Base-by-base conservation (phyloP, 805 yeast species). In the Lachancea sp. region DNA sequence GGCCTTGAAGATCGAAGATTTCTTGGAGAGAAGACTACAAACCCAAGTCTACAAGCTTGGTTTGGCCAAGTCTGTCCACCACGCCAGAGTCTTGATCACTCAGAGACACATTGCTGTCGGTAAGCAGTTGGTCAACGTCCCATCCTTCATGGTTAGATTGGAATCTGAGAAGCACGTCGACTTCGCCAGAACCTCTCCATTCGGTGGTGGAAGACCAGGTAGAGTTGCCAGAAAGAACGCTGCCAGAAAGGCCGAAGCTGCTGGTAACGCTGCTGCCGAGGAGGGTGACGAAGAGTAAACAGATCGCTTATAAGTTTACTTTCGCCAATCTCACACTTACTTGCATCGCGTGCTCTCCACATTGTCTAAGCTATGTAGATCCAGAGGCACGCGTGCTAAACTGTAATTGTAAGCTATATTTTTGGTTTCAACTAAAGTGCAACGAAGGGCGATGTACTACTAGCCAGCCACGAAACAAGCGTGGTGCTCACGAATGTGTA, bases 121-220 rank as follows among this genome's bases (percentile, higher is more conserved):
- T 78, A 93, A 95, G 85, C 99, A 93, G 80, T 81, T 89, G 65
- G 99, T 93, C 75, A 86, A 81, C 80, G 85, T 93, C 63, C 98
- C 99, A 75, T 91, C 98, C 60, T 93, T 93, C 91, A 85, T 90
- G 84, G 99, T 93, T 59, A 95, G 99, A 82, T 85, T 93, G 72
- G 99, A 93, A 80, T 90, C 99, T 62, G 99, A 93, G 79, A 93
- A 93, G 86, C 98, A 93, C 89, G 88, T 93, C 77, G 98, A 93
- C 83, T 93, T 91, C 68, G 95, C 99, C 67, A 85, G 93, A 72
- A 88, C 87, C 74, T 93, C 99, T 62, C 99, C 99, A 75, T 91
- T 87, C 90, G 99, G 99, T 75, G 99, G 99, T 79, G 99, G 96
- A 66, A 91, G 99, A 81, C 95, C 99, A 65, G 99, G 99, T 74